Conservation (phyloP, 805 yeast species). For the Brettanomyces sp. region DNA sequence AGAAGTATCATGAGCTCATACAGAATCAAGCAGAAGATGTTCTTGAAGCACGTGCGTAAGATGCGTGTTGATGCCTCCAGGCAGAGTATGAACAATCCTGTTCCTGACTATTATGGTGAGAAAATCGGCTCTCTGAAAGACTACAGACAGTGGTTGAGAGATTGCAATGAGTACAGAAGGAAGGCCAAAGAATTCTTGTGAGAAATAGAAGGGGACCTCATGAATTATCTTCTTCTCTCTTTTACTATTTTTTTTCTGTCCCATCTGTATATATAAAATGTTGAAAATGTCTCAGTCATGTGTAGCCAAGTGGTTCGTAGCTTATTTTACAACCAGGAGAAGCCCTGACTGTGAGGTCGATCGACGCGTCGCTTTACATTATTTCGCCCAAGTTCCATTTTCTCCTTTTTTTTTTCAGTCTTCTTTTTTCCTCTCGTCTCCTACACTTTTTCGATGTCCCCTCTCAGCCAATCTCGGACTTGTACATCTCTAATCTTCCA, state of each 20-base stretch:
- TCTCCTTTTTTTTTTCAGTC: no score
- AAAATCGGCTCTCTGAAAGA: constrained; percentile 78
- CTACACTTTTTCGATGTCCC: no score
- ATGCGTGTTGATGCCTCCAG: constrained; percentile 89
- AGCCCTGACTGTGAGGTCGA: no score
- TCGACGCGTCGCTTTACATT: no score
- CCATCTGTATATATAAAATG: not conserved
- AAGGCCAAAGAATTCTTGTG: constrained; percentile 68
- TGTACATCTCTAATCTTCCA: no score
- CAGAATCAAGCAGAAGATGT: constrained; percentile 57
- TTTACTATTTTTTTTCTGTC: not conserved
- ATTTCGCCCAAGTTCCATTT: no score
- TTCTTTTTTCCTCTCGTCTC: no score
- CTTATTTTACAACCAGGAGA: no score
- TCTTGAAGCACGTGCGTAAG: constrained; percentile 60
- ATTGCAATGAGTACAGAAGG: constrained; percentile 82
- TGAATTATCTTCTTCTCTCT: not conserved
- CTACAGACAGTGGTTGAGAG: constrained; percentile 94
- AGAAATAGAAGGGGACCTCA: constrained; percentile 3
- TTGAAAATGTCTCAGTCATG: not conserved
- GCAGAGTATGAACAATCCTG: constrained; percentile 87
- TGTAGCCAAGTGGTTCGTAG: no score
- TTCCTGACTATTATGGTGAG: constrained; percentile 98
- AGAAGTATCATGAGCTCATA: constrained; percentile 36
- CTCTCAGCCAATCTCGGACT: no score